phyloP scores from a whole-genome alignment of 164 flowering plant species.

The Vitis amurensis region DNA sequence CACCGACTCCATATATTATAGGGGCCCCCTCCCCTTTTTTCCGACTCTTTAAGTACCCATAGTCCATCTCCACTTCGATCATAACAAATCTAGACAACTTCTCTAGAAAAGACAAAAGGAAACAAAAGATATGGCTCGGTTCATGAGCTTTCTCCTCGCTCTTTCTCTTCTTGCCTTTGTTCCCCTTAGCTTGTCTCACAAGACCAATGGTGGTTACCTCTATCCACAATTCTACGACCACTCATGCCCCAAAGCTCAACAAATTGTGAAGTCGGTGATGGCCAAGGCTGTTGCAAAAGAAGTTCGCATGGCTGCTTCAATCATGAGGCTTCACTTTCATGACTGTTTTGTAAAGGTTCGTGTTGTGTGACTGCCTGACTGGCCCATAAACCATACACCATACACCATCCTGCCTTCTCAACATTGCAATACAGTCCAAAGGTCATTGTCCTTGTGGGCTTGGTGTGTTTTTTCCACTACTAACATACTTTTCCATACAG shows the following conservation, averaged over 20 bases:
- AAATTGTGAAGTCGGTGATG: constrained; percentile 71
- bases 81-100: constrained; percentile 5
- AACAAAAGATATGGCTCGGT: constrained; percentile 36
- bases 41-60: constrained; percentile 17
- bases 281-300: constrained; percentile 75
- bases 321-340: constrained; percentile 91
- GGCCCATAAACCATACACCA: too few species aligned
- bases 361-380: not conserved
- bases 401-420: too few species aligned
- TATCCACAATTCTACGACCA: constrained; percentile 83
- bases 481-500: constrained; percentile 31
- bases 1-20: too few species aligned
- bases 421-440: too few species aligned
- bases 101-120: not conserved
- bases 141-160: constrained; percentile 30
- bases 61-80: constrained; percentile 2
- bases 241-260: constrained; percentile 73
- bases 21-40: too few species aligned
- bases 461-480: not conserved
- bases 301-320: constrained; percentile 88
- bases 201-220: constrained; percentile 40
- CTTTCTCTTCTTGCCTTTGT: constrained; percentile 38
- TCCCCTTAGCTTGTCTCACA: constrained; percentile 49
- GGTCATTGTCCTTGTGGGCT: too few species aligned
- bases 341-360: constrained; percentile 93